Evolutionary conservation across 139 green algal species (phyloP).

Genomic region (Chlorella sp.): DNA sequence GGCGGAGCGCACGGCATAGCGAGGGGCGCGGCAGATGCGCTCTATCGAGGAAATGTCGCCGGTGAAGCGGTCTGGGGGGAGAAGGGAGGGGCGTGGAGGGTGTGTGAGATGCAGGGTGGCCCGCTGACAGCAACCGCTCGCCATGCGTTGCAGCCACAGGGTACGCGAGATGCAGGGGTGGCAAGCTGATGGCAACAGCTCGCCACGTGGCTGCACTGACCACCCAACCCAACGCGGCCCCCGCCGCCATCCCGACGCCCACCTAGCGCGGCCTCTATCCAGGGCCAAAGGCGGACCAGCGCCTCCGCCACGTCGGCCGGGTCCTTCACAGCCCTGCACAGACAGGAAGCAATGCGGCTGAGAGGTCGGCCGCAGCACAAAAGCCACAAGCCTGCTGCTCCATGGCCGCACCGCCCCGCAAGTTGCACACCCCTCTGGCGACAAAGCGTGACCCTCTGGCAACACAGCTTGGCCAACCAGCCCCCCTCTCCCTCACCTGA

Average conservation of each 20-base stretch:
- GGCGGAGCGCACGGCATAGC: conserved; percentile 64
- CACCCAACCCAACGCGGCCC: background rate
- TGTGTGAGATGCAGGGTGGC: no score
- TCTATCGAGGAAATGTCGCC: conserved; percentile 42
- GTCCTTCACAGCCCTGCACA: conserved; percentile 38
- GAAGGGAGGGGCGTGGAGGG: no score
- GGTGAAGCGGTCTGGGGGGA: conserved; percentile 30
- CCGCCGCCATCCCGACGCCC: background rate
- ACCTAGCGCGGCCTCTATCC: conserved; percentile 52
- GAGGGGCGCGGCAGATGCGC: conserved; percentile 53
- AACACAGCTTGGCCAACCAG: no score
- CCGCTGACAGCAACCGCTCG: no score
- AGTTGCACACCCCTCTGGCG: no score
- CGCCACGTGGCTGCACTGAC: background rate
- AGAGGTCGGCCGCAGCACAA: no score
- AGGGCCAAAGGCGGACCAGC: conserved; percentile 56
- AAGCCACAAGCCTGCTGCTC: no score
- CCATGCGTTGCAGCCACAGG: no score
- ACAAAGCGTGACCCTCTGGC: no score
- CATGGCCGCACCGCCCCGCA: no score
- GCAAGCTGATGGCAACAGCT: background rate
- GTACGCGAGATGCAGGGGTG: background rate
- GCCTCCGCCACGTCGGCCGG: conserved; percentile 48
- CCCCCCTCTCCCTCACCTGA: conserved; percentile 29
- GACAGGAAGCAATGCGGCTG: background rate